Evolutionary conservation across 345 rosid genomes (phyloP), one percentile per base, ranked within the genome.

Genomic region (Acer saccharum): DNA sequence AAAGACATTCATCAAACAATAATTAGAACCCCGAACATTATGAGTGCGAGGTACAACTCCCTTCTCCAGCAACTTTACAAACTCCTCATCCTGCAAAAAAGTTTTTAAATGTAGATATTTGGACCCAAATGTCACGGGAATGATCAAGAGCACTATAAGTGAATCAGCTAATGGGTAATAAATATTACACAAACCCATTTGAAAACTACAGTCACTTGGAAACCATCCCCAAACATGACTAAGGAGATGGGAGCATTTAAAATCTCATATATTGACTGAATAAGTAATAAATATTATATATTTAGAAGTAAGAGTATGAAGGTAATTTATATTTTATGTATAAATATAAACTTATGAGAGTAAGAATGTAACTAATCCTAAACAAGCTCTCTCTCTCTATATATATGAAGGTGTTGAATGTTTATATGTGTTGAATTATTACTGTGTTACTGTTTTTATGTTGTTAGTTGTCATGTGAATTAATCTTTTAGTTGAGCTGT

Each of bases 21-120:
- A 96, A 86, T 96, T 94, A 32, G 99, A 96, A 69, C 99, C 98
- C 62, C 93, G 89, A 78, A 92, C 97, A 76, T 89, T 91, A 66
- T 87, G 94, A 79, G 97, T 96, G 64, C 85, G 91, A 72, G 98
- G 98, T 69, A 88, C 89, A 74, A 86, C 85, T 77, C 97, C 98
- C 86, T 88, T 84, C 23, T 87, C 93, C 85, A 96, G 83, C 76
- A 94, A 77, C 71, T 80, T 84, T 7, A 94, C 94, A 64, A 96
- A 96, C 74, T 91, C 98, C 83, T 96, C 99, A 80, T 86, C 83
- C 98, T 95, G 85, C 81, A 69, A 81, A 1, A 55, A 25, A 9
- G 39, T 10, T 57, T 8, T 21, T 0, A 21, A 73, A 10, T 5
- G 65, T 73, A 14, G 43, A 21, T 16, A 72, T 60, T 68, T 21